Conservation (phyloP, 805 yeast species). For the Lipomyces sp. region DNA sequence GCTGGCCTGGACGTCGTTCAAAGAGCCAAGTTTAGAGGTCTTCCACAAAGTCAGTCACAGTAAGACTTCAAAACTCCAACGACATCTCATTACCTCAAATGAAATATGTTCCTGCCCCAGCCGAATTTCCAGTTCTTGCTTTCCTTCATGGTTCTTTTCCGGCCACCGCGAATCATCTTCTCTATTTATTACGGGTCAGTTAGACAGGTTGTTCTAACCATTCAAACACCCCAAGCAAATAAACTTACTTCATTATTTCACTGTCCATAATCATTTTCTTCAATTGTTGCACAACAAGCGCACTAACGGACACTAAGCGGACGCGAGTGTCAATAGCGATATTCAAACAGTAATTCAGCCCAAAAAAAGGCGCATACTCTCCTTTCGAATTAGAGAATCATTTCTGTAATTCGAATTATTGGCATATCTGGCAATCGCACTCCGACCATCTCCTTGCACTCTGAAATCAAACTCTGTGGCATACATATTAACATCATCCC, state of each 20-base stretch:
- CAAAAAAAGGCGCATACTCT: constrained; percentile 37
- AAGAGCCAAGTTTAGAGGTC: constrained; percentile 50
- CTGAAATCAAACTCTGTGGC: constrained; percentile 47
- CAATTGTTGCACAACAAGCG: constrained; percentile 47
- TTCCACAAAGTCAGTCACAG: constrained; percentile 9
- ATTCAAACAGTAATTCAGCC: background rate
- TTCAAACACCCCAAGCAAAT: background rate
- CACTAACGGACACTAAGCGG: constrained; percentile 44
- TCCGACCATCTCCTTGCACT: constrained; percentile 42
- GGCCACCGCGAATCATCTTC: constrained; percentile 54
- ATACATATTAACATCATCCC: background rate
- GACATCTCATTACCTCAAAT: constrained; percentile 41
- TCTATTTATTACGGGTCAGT: constrained; percentile 18
- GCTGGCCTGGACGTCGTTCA: constrained; percentile 48
- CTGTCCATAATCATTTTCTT: constrained; percentile 47
- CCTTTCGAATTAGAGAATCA: constrained; percentile 51
- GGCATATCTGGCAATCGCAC: constrained; percentile 50
- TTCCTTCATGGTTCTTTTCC: constrained; percentile 48
- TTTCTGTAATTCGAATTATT: constrained; percentile 54
- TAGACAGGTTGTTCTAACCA: background rate
- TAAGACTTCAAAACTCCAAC: background rate
- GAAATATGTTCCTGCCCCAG: constrained; percentile 46
- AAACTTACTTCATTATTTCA: constrained; percentile 47
- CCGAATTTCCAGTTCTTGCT: constrained; percentile 51
- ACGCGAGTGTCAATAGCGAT: background rate